Percentiles rank a stretch among this genome's conserved stretches.
phyloP scores from a whole-genome alignment of 768 basidiomycete genomes.

The Suillus plorans region DNA sequence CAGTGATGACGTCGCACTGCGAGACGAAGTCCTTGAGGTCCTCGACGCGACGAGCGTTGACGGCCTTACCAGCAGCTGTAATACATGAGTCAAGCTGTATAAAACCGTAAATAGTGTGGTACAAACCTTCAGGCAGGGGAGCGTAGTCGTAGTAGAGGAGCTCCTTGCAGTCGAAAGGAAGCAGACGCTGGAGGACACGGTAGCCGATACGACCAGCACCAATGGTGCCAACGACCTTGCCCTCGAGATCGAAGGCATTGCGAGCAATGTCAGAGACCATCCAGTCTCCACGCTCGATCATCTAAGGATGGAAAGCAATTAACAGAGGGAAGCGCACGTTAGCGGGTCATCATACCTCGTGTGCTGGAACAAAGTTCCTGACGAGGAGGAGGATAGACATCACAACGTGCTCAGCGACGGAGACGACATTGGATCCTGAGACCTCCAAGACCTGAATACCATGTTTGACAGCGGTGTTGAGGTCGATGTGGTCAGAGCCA shows the following conservation, averaged over 20 bases:
- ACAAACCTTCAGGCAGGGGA: conserved; percentile 59
- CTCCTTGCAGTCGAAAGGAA: conserved; percentile 87
- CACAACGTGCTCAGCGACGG: conserved; percentile 88
- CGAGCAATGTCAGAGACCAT: conserved; percentile 80
- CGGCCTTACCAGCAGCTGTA: conserved; percentile 60
- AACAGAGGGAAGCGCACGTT: neutral
- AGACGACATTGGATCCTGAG: conserved; percentile 87
- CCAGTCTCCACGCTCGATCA: conserved; percentile 87
- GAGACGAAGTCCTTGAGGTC: conserved; percentile 64
- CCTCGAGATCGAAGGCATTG: conserved; percentile 85
- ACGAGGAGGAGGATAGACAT: conserved; percentile 92
- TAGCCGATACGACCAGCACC: conserved; percentile 85
- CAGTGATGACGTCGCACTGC: conserved; percentile 78
- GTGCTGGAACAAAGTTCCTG: conserved; percentile 85
- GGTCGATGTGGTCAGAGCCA: conserved; percentile 87
- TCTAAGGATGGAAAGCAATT: conserved; percentile 35
- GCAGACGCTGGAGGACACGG: conserved; percentile 76
- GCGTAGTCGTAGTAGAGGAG: conserved; percentile 88
- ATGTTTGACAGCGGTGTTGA: conserved; percentile 82
- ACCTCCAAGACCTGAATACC: conserved; percentile 84
- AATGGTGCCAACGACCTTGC: conserved; percentile 90
- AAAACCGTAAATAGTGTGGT: neutral
- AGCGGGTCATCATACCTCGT: conserved; percentile 54
- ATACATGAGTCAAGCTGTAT: neutral
- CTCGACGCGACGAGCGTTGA: conserved; percentile 73